Conservation (phyloP, 306 rosid genomes). For the Fagus sylvatica region DNA sequence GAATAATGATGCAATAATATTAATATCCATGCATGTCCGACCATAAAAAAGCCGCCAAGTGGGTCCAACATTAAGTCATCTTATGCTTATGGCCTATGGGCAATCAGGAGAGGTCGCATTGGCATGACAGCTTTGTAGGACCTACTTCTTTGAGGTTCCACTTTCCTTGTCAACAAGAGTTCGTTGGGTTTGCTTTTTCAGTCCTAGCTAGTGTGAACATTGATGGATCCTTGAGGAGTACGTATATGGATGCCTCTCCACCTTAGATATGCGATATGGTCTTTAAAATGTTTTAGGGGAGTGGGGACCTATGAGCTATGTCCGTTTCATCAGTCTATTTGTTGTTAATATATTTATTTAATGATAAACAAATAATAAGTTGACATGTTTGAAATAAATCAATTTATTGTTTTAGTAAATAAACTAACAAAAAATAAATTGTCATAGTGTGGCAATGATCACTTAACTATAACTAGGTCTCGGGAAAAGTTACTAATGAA, state of each 20-base stretch:
- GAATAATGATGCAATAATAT: no score
- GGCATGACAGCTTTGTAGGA: conserved; percentile 16
- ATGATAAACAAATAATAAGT: no score
- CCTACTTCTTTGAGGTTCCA: background rate
- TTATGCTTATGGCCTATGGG: background rate
- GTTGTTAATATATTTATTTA: no score
- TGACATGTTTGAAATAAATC: no score
- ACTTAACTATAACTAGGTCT: no score
- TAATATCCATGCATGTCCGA: conserved; percentile 39
- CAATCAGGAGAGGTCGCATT: conserved; percentile 26
- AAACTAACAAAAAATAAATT: no score
- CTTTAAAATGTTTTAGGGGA: background rate
- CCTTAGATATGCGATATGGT: background rate
- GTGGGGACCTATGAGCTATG: no score
- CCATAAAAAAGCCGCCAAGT: conserved; percentile 23
- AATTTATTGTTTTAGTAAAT: no score
- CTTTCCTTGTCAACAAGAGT: background rate
- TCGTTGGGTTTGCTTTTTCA: no score
- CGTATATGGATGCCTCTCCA: background rate
- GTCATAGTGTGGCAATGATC: no score
- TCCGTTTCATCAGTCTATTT: no score
- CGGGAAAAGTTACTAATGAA: no score
- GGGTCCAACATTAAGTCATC: conserved; percentile 23
- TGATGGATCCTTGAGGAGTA: conserved; percentile 20
- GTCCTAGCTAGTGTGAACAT: conserved; percentile 26